Evolutionary conservation across 1,284 basidiomycete genomes (phyloP).

Genomic region (Fomitopsis betulina): DNA sequence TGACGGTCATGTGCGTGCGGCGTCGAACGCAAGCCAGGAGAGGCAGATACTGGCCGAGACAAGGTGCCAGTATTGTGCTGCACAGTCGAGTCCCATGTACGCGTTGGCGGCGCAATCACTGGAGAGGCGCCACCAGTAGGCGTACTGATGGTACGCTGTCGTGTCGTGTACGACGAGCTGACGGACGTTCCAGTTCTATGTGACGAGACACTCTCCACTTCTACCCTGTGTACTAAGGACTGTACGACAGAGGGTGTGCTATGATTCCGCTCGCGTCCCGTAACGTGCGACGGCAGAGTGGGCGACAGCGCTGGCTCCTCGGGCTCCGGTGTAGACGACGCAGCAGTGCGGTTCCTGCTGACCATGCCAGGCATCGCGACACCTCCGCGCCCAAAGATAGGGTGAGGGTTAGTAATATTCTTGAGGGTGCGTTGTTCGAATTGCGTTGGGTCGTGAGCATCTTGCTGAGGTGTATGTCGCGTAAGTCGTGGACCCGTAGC

Average conservation of each 20-base stretch:
- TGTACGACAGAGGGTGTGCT: conserved; percentile 30
- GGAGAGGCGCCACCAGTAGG: conserved; percentile 15
- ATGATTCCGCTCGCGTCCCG: conserved; percentile 27
- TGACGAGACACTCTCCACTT: conserved; percentile 20
- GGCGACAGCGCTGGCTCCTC: conserved; percentile 9
- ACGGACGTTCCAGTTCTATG: conserved; percentile 13
- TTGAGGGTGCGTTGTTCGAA: conserved; percentile 52
- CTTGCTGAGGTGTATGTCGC: conserved; percentile 63
- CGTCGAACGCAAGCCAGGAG: conserved; percentile 13
- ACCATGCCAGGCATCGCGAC: conserved; percentile 70
- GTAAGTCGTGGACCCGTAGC: conserved; percentile 68
- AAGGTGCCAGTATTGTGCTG: conserved; percentile 12
- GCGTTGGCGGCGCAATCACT: conserved; percentile 2
- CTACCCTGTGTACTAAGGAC: conserved; percentile 33
- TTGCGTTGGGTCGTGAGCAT: conserved; percentile 59
- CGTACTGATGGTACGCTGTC: conserved; percentile 35
- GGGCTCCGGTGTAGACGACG: conserved; percentile 14
- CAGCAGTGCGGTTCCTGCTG: conserved; percentile 23
- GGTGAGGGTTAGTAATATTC: conserved; percentile 50
- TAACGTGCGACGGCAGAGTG: neutral
- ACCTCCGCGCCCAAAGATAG: conserved; percentile 68
- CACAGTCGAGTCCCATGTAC: conserved; percentile 1
- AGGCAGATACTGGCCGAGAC: conserved; percentile 14
- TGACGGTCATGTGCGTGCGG: conserved; percentile 10
- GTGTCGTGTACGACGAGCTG: conserved; percentile 12